A percentile compares a stretch with the other conserved stretches of the same genome.
Evolutionary conservation across 371 early-diverging fungal species (phyloP).

Genomic region (Circinella minor): DNA sequence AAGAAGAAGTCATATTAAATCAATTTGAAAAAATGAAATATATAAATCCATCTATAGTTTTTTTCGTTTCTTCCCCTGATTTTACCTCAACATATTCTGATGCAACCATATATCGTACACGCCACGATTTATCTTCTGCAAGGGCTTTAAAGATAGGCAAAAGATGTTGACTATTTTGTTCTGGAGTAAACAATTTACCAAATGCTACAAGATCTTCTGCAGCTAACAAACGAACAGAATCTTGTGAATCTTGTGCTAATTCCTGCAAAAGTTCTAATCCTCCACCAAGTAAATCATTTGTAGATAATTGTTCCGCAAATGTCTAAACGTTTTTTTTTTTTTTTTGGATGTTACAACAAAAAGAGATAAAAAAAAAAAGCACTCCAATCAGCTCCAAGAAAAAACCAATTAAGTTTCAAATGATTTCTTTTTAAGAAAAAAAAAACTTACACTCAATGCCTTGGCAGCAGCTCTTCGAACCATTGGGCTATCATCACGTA

Average conservation of each 20-base stretch:
- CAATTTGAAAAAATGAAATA: no score
- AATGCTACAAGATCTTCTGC: conserved; percentile 93
- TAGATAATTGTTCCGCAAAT: conserved; percentile 69
- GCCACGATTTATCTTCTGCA: conserved; percentile 95
- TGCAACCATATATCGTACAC: conserved; percentile 98
- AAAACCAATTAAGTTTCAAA: neutral
- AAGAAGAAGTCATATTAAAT: neutral
- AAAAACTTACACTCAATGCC: conserved; percentile 71
- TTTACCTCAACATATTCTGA: conserved; percentile 92
- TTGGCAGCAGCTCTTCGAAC: conserved; percentile 95
- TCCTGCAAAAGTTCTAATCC: conserved; percentile 82
- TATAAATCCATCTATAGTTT: no score
- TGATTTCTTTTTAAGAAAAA: neutral
- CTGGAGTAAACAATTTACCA: conserved; percentile 77
- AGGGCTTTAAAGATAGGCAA: conserved; percentile 75
- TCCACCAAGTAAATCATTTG: conserved; percentile 76
- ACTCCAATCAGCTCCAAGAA: neutral
- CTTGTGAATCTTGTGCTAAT: conserved; percentile 89
- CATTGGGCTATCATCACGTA: conserved; percentile 97
- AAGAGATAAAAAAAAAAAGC: neutral
- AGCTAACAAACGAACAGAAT: conserved; percentile 95
- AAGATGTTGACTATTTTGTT: conserved; percentile 77
- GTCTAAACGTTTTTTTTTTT: conserved; percentile 34
- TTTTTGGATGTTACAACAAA: no score
- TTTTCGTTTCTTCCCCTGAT: no score